Evolutionary conservation across 108 stramenopile genomes (phyloP), one percentile per base, ranked within the genome.

Genomic region (Discostella pseudostelligera): DNA sequence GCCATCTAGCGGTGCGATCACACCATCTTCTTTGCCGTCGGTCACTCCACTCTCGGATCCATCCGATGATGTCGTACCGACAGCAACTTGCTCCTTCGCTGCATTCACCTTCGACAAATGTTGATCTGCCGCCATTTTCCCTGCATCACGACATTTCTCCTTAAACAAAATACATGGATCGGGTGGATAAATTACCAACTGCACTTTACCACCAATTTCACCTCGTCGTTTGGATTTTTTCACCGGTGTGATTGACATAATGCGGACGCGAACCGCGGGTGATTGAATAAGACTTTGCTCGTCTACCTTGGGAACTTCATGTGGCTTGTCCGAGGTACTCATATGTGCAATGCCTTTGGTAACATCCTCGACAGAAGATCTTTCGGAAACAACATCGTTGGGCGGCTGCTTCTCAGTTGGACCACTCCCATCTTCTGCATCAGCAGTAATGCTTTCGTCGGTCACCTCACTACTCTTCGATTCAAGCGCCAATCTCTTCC

Each of bases 151-250:
- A 37, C 75, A 76, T 14, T 12, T 5, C 28, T 76, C 75, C 32
- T 65, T 57, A 43, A 69, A 76, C 39, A 76, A 56, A 19, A 76
- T 25, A 45, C 67, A 76, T 3, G 75, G 75, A 69, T 76, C 75
- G 21, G 76, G 76, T 5, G 76, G 76, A 40, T 67, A 68, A 29
- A 78, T 35, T 17, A 51, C 71, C 40, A 78, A 56, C 36, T 59
- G 29, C 0, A 73, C 71, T 26, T 29, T 72, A 21, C 64, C 76
- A 13, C 65, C 57, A 35, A 78, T 67, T 22, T 72, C 71, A 45
- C 76, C 76, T 12, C 77, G 54, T n/a, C 77, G 72, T 35, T 74
- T 73, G 10, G 72, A 69, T 36, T 68, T 68, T 63, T 74, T 78
- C 13, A 69, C 67, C 9, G 77, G 72, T 10, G 77, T 69, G 3